Percentiles rank a stretch among this genome's conserved stretches.
These are phyloP conservation scores for Acacia confusa DNA, from an alignment of 306 rosid genomes.

Conservation along the genomic window DNA sequence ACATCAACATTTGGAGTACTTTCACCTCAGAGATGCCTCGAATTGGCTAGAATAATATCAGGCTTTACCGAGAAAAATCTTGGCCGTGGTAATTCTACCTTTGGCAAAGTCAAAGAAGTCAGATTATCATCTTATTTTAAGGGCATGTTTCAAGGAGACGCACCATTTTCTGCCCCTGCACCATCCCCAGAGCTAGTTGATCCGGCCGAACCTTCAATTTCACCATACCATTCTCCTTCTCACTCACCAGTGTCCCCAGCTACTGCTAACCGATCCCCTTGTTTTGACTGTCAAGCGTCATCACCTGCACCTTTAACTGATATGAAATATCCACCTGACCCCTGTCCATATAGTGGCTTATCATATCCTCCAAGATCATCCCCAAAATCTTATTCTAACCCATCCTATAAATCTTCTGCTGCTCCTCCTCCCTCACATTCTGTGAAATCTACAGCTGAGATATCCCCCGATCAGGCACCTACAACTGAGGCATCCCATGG, in stretches of 20 bases:
- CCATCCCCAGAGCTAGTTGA: conserved; percentile 55
- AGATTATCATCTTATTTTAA: conserved; percentile 63
- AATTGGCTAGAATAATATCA: conserved; percentile 64
- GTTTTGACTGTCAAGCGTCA: conserved; percentile 40
- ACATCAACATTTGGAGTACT: conserved; percentile 52
- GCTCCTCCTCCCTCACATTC: conserved; percentile 45
- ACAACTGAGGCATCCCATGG: conserved; percentile 28
- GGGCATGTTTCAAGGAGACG: conserved; percentile 43
- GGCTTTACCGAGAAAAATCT: conserved; percentile 65
- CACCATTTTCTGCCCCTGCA: conserved; percentile 74
- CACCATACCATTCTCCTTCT: conserved; percentile 47
- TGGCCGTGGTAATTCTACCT: conserved; percentile 68
- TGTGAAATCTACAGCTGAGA: conserved; percentile 34
- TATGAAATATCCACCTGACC: conserved; percentile 45
- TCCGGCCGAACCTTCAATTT: conserved; percentile 37
- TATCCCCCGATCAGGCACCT: conserved; percentile 48
- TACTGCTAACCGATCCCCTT: conserved; percentile 40
- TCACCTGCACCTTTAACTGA: conserved; percentile 57
- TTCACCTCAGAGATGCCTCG: conserved; percentile 63
- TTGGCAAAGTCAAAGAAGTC: conserved; percentile 78
- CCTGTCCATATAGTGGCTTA: conserved; percentile 45
- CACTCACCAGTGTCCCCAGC: conserved; percentile 43
- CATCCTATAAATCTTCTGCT: conserved; percentile 40
- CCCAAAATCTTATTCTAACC: conserved; percentile 43
- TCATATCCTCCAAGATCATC: conserved; percentile 42